Evolutionary conservation across 2,329 filamentous ascomycete genomes (phyloP).

Genomic region (Neofusicoccum sp.): DNA sequence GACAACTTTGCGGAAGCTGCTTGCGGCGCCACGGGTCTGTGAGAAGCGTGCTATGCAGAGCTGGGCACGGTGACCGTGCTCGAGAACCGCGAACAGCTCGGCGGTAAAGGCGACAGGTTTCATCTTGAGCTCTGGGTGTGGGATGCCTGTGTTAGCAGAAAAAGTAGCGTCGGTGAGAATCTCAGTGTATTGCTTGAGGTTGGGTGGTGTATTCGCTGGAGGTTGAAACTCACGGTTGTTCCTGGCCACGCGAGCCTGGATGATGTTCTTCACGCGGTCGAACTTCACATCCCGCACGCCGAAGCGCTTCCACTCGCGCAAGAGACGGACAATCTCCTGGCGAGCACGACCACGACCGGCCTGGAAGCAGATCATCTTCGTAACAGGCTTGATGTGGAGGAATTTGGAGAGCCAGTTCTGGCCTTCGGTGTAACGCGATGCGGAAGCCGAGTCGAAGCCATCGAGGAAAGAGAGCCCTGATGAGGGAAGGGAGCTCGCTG

Average conservation of each 20-base stretch:
- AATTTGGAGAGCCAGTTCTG: slow-evolving; percentile 86
- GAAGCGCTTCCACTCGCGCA: slow-evolving; percentile 76
- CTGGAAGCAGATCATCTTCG: slow-evolving; percentile 70
- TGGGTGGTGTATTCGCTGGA: neutral
- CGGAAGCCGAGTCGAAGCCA: slow-evolving; percentile 50
- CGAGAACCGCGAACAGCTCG: slow-evolving; percentile 85
- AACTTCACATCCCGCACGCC: slow-evolving; percentile 78
- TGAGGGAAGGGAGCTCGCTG: slow-evolving; percentile 30
- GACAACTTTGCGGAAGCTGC: slow-evolving; percentile 80
- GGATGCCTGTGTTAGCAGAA: slow-evolving; percentile 19
- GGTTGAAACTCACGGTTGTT: slow-evolving; percentile 67
- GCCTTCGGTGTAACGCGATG: slow-evolving; percentile 39
- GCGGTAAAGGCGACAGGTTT: slow-evolving; percentile 86
- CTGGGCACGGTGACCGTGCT: slow-evolving; percentile 73
- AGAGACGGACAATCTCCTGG: slow-evolving; percentile 70
- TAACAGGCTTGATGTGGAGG: slow-evolving; percentile 84
- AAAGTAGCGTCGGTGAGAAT: neutral
- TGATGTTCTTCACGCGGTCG: slow-evolving; percentile 74
- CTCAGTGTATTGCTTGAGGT: neutral
- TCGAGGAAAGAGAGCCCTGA: slow-evolving; percentile 36
- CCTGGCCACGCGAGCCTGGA: slow-evolving; percentile 74
- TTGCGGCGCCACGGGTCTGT: slow-evolving; percentile 87
- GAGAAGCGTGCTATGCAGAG: slow-evolving; percentile 82
- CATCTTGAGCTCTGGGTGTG: slow-evolving; percentile 65
- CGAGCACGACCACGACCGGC: slow-evolving; percentile 70